Evolutionary conservation across 108 stramenopile genomes (phyloP).

Genomic region (Hondaea fermentalgiana): DNA sequence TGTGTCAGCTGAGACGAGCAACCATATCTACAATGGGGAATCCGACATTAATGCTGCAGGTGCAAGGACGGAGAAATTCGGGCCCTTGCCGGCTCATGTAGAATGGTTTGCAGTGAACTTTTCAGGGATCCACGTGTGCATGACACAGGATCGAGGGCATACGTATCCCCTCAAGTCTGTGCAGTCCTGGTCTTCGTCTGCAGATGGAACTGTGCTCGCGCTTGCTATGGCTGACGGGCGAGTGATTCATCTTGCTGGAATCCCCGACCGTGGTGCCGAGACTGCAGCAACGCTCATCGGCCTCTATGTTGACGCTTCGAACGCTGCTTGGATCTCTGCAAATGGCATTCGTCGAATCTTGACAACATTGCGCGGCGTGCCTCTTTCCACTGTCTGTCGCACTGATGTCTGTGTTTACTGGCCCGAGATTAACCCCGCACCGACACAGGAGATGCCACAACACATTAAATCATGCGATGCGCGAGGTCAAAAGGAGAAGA

Average conservation of each 20-base stretch:
- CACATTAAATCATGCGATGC: too few species aligned
- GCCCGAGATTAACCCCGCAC: too few species aligned
- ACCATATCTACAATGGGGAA: neutral
- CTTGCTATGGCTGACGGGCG: neutral
- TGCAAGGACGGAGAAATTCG: too few species aligned
- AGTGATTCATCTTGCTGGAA: neutral
- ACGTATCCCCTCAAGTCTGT: neutral
- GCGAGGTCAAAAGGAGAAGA: too few species aligned
- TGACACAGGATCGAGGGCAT: neutral
- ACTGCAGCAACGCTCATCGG: neutral
- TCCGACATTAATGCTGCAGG: too few species aligned
- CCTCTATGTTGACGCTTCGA: neutral
- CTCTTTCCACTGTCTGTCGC: neutral
- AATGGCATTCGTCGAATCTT: neutral
- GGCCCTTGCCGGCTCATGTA: neutral
- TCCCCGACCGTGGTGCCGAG: neutral
- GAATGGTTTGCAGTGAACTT: neutral
- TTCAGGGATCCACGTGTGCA: neutral
- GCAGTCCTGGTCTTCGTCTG: neutral
- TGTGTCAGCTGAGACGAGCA: neutral
- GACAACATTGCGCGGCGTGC: neutral
- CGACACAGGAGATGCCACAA: too few species aligned
- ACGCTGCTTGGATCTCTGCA: neutral
- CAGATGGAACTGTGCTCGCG: neutral
- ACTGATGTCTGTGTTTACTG: neutral